These are phyloP conservation scores for Talaromyces marneffei DNA, from an alignment of 2,329 filamentous ascomycete genomes.

Conservation along the genomic window DNA sequence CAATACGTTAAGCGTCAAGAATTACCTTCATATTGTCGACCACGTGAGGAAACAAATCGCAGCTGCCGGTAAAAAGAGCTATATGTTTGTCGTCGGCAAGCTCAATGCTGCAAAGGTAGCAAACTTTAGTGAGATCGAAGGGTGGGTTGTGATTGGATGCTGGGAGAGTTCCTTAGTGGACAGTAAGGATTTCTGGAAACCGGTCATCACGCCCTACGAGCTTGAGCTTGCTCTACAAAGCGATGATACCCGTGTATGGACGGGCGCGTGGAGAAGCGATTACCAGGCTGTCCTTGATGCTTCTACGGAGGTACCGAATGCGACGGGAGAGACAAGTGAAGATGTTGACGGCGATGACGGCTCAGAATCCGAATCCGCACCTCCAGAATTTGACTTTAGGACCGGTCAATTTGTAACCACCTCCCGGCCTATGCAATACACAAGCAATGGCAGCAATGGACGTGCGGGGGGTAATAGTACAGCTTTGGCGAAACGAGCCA, in stretches of 20 bases:
- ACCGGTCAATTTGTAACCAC: conserved; percentile 78
- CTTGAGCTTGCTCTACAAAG: conserved; percentile 68
- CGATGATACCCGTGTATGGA: conserved; percentile 76
- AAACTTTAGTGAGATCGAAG: conserved; percentile 91
- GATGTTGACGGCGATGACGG: conserved; percentile 41
- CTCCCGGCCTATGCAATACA: conserved; percentile 48
- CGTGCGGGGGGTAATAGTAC: conserved; percentile 23
- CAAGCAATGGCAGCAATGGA: conserved; percentile 25
- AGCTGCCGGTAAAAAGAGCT: conserved; percentile 83
- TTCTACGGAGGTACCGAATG: conserved; percentile 22
- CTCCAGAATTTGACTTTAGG: conserved; percentile 86
- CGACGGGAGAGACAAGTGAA: conserved; percentile 20
- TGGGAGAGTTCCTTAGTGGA: conserved; percentile 96
- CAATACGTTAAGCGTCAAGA: conserved; percentile 87
- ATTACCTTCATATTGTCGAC: conserved; percentile 77
- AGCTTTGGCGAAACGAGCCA: conserved; percentile 59
- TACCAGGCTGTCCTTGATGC: conserved; percentile 62
- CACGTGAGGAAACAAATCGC: conserved; percentile 67
- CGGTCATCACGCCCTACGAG: conserved; percentile 93
- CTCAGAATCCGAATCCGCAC: conserved; percentile 61
- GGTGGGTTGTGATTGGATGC: conserved; percentile 95
- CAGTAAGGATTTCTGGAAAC: conserved; percentile 79
- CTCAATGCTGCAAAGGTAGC: conserved; percentile 92
- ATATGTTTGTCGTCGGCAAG: conserved; percentile 94
- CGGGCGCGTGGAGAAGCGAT: conserved; percentile 80